Evolutionary conservation across 192 early-diverging fungal species (phyloP).

Genomic region (Podila clonocystis): DNA sequence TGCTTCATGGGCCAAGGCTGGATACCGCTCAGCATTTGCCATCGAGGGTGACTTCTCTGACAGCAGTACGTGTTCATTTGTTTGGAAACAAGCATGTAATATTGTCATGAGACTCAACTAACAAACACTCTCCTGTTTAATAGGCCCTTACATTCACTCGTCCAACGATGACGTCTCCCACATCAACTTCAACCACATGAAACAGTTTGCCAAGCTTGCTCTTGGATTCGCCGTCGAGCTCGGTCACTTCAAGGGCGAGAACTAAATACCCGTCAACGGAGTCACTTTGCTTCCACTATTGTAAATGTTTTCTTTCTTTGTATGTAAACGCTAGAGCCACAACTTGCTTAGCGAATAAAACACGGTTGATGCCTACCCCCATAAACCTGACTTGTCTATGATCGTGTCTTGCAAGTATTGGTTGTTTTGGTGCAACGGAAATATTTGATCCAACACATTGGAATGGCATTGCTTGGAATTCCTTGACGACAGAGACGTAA

Average conservation of each 20-base stretch:
- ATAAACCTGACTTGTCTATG: too few species aligned
- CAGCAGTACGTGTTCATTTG: slow-evolving; percentile 55
- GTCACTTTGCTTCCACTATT: too few species aligned
- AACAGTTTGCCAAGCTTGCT: slow-evolving; percentile 64
- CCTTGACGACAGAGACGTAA: too few species aligned
- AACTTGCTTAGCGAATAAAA: too few species aligned
- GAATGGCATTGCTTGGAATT: too few species aligned
- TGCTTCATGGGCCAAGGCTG: slow-evolving; percentile 90
- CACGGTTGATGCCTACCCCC: too few species aligned
- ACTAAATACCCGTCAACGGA: background rate
- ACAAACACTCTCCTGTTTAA: background rate
- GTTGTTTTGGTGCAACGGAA: too few species aligned
- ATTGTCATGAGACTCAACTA: background rate
- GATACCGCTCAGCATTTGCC: slow-evolving; percentile 87
- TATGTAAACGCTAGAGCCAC: too few species aligned
- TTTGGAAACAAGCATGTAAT: too few species aligned
- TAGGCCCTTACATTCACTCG: slow-evolving; percentile 82
- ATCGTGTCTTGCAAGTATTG: too few species aligned
- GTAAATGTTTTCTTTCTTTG: too few species aligned
- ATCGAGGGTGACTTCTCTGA: slow-evolving; percentile 79
- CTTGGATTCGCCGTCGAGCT: slow-evolving; percentile 91
- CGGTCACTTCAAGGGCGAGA: slow-evolving; percentile 52
- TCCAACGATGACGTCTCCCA: slow-evolving; percentile 78
- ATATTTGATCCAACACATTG: too few species aligned
- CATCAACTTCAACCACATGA: slow-evolving; percentile 89